Evolutionary conservation across 768 basidiomycete genomes (phyloP).

Genomic region (Mycena polygramma): DNA sequence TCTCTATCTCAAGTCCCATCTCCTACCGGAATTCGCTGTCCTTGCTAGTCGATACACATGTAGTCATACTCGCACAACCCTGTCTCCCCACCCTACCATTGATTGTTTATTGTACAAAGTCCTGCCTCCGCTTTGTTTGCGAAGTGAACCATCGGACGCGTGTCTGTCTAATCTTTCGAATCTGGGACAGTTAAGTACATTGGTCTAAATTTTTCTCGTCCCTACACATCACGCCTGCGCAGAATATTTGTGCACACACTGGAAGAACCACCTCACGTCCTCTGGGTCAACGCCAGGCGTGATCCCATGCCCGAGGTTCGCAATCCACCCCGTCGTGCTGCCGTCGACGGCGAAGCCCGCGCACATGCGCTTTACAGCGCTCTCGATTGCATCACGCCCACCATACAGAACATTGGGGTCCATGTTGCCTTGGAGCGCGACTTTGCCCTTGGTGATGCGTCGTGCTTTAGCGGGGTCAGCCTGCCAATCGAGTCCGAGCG

Average conservation of each 20-base stretch:
- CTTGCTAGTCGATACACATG: constrained; percentile 36
- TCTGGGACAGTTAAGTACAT: constrained; percentile 31
- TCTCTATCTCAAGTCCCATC: constrained; percentile 23
- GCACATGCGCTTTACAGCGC: constrained; percentile 86
- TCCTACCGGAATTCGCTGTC: constrained; percentile 33
- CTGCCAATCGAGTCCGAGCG: constrained; percentile 93
- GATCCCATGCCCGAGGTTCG: constrained; percentile 97
- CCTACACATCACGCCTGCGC: constrained; percentile 41
- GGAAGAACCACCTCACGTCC: constrained; percentile 90
- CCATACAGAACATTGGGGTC: constrained; percentile 92
- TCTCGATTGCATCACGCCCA: constrained; percentile 87
- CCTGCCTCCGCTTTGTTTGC: constrained; percentile 13
- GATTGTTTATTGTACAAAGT: constrained; percentile 30
- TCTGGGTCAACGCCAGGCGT: constrained; percentile 97
- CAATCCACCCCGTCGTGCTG: constrained; percentile 86
- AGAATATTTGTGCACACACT: constrained; percentile 91
- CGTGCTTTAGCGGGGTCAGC: constrained; percentile 83
- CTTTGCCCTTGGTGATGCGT: constrained; percentile 67
- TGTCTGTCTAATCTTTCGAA: constrained; percentile 25
- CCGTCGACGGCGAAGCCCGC: constrained; percentile 75
- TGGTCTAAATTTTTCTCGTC: constrained; percentile 25
- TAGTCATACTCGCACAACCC: constrained; percentile 30
- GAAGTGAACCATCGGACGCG: constrained; percentile 2
- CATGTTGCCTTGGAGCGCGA: constrained; percentile 92
- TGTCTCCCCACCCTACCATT: constrained; percentile 37